Evolutionary conservation across 768 basidiomycete genomes (phyloP).

Genomic region (Rhodotorula kratochvilovae): DNA sequence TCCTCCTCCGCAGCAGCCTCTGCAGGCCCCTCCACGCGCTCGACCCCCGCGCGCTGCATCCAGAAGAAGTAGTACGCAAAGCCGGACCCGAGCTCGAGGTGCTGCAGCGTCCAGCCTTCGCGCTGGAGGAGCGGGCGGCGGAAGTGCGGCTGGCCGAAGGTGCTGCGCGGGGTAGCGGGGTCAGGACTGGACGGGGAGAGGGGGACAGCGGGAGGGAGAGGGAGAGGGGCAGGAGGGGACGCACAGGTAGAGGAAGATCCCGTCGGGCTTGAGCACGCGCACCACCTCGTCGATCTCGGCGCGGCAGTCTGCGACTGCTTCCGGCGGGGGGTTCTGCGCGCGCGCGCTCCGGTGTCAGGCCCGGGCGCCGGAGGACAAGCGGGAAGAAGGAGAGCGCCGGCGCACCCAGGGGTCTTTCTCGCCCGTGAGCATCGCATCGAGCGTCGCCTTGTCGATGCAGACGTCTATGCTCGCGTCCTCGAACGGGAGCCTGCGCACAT

Average conservation of each 20-base stretch:
- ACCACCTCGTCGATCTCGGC: slow-evolving; percentile 72
- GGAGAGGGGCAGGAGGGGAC: not conserved
- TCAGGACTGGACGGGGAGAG: not conserved
- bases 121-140: slow-evolving; percentile 63
- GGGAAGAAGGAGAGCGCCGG: not conserved
- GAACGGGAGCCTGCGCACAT: slow-evolving; percentile 66
- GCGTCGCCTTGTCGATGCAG: slow-evolving; percentile 77
- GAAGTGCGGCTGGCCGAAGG: slow-evolving; percentile 79
- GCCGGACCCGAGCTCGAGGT: slow-evolving; percentile 64
- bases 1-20: not conserved
- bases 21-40: not conserved
- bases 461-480: slow-evolving; percentile 64
- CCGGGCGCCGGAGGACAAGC: not conserved
- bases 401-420: slow-evolving; percentile 51
- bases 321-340: slow-evolving; percentile 68
- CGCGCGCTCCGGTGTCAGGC: not conserved
- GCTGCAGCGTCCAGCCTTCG: slow-evolving; percentile 59
- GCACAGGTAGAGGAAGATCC: slow-evolving; percentile 63
- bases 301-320: slow-evolving; percentile 65
- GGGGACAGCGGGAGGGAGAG: too few species aligned
- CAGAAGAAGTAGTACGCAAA: slow-evolving; percentile 26
- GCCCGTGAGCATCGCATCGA: slow-evolving; percentile 82
- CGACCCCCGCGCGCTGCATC: slow-evolving; percentile 2
- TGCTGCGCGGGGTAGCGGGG: not conserved
- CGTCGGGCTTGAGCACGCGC: slow-evolving; percentile 59